Conservation (phyloP, 306 rosid species). For the Styphnolobium japonicum region DNA sequence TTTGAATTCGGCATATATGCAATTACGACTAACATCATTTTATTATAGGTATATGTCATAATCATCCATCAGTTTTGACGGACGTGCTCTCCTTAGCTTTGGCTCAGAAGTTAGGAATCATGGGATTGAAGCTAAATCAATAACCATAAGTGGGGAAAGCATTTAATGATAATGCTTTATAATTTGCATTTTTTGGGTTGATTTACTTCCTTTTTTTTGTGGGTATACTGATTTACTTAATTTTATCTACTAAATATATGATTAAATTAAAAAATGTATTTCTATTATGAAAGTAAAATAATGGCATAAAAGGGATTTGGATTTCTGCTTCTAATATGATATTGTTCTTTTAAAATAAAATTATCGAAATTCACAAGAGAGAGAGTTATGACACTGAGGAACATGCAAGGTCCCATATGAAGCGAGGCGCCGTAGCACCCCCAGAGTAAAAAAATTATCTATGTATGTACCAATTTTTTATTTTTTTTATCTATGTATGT, state of each 20-base stretch:
- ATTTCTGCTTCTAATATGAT: too few species aligned
- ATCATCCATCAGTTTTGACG: not conserved
- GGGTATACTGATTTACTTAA: not conserved
- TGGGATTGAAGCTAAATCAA: not conserved
- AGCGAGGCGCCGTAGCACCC: too few species aligned
- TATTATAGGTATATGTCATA: not conserved
- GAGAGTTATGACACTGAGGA: too few species aligned
- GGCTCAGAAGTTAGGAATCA: not conserved
- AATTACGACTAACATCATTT: not conserved
- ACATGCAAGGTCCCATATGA: too few species aligned
- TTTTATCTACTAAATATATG: too few species aligned
- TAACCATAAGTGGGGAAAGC: not conserved
- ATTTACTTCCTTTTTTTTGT: too few species aligned
- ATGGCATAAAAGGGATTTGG: not conserved
- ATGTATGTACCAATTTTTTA: too few species aligned
- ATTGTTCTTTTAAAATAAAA: too few species aligned
- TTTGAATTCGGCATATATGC: slow-evolving; percentile 29
- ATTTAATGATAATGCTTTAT: not conserved
- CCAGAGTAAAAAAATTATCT: too few species aligned
- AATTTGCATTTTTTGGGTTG: not conserved
- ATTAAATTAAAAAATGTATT: too few species aligned
- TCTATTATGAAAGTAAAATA: not conserved
- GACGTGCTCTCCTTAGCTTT: not conserved
- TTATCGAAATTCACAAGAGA: too few species aligned
- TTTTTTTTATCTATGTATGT: too few species aligned